Conservation (phyloP, 2,329 filamentous ascomycete genomes). For the Apiospora koreana region DNA sequence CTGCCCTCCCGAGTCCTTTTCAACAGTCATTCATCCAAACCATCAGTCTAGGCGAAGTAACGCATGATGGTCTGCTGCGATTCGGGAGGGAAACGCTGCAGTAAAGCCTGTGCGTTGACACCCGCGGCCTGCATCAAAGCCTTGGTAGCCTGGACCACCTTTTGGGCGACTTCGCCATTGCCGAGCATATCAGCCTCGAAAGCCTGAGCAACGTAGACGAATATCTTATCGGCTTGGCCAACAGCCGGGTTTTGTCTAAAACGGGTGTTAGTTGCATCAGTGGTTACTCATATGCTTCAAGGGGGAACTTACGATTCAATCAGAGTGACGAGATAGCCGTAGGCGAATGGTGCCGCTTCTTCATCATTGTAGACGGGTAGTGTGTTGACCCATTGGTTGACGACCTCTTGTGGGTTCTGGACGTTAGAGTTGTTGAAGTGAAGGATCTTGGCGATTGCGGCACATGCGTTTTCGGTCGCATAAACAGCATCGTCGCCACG, state of each 20-base stretch:
- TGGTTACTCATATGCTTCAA: neutral
- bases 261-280: slow-evolving; percentile 11
- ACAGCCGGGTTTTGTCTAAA: slow-evolving; percentile 79
- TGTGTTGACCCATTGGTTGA: slow-evolving; percentile 86
- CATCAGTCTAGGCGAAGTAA: slow-evolving; percentile 65
- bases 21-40: slow-evolving; percentile 2
- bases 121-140: slow-evolving; percentile 71
- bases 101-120: slow-evolving; percentile 73
- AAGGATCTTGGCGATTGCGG: slow-evolving; percentile 94
- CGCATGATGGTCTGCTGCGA: slow-evolving; percentile 78
- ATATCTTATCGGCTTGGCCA: slow-evolving; percentile 76
- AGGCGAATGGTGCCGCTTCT: slow-evolving; percentile 94
- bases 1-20: slow-evolving; percentile 4
- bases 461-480: slow-evolving; percentile 88
- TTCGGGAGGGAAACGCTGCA: slow-evolving; percentile 75
- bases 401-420: slow-evolving; percentile 72
- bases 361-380: slow-evolving; percentile 93
- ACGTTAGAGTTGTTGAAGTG: slow-evolving; percentile 84
- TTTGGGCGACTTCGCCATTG: slow-evolving; percentile 77
- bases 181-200: slow-evolving; percentile 83
- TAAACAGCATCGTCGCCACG: slow-evolving; percentile 93
- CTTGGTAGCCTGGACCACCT: slow-evolving; percentile 78
- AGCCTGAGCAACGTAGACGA: slow-evolving; percentile 82
- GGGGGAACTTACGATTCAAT: slow-evolving; percentile 82
- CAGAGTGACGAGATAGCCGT: slow-evolving; percentile 85